Percentiles rank a stretch among this genome's conserved stretches.
Evolutionary conservation across 192 early-diverging fungal species (phyloP).

Genomic region (Coemansia sp.): DNA sequence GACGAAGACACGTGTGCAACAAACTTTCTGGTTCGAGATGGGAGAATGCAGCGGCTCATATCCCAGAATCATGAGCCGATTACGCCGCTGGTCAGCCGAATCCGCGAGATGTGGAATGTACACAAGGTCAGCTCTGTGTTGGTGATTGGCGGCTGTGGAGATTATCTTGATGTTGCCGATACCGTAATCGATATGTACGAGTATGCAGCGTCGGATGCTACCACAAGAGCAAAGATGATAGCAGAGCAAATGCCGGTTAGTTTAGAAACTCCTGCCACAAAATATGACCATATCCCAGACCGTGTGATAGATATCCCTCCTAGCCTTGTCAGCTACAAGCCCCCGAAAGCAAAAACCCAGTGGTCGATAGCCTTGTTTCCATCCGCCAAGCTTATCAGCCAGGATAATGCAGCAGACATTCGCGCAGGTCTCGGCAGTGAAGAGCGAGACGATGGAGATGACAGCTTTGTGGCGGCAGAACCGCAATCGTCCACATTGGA

Average conservation of each 20-base stretch:
- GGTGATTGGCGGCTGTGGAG: slow-evolving; percentile 63
- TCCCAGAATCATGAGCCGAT: slow-evolving; percentile 57
- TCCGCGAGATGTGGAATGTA: slow-evolving; percentile 46
- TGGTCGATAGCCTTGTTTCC: slow-evolving; percentile 43
- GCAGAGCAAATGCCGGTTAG: slow-evolving; percentile 33
- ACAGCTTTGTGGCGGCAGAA: neutral
- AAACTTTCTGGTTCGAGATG: slow-evolving; percentile 63
- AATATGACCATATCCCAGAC: slow-evolving; percentile 19
- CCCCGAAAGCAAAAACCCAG: slow-evolving; percentile 28
- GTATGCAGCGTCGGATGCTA: slow-evolving; percentile 52
- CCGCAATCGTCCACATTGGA: slow-evolving; percentile 30
- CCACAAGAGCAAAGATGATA: slow-evolving; percentile 36
- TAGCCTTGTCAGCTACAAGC: slow-evolving; percentile 30
- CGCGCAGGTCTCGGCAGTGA: neutral
- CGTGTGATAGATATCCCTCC: slow-evolving; percentile 18
- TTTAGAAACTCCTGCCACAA: slow-evolving; percentile 10
- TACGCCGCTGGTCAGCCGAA: slow-evolving; percentile 59
- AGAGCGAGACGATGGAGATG: neutral
- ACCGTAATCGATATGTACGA: slow-evolving; percentile 55
- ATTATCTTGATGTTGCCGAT: slow-evolving; percentile 61
- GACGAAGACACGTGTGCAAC: slow-evolving; percentile 68
- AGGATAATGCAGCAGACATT: neutral
- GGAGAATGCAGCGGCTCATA: slow-evolving; percentile 60
- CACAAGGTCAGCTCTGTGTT: slow-evolving; percentile 51
- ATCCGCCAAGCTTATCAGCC: neutral